phyloP scores from a whole-genome alignment of 441 rosid genomes.

The Metrosideros polymorpha region DNA sequence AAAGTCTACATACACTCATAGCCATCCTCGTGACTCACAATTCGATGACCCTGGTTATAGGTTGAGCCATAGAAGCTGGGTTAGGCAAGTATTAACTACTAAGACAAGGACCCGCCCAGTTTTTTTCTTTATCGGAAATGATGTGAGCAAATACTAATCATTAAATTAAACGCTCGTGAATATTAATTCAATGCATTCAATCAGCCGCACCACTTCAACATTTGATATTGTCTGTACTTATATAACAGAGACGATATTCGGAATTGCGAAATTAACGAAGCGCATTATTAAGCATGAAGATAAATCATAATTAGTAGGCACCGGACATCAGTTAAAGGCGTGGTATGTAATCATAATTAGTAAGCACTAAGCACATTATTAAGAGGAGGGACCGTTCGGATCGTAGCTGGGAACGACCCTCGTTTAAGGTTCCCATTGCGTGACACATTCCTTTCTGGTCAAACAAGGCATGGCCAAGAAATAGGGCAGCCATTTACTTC shows the following conservation, averaged over 20 bases:
- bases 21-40: neutral
- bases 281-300: neutral
- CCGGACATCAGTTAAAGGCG: too few relatives aligned
- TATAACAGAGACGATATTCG: neutral
- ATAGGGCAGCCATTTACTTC: neutral
- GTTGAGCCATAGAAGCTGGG: neutral
- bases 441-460: neutral
- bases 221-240: neutral
- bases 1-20: neutral
- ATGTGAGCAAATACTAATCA: neutral
- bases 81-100: neutral
- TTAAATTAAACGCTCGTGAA: neutral
- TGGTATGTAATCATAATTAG: too few relatives aligned
- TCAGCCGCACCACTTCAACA: neutral
- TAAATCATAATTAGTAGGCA: neutral
- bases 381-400: too few relatives aligned
- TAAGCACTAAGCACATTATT: too few relatives aligned
- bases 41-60: neutral
- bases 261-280: neutral
- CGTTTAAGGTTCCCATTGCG: neutral
- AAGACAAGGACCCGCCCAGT: neutral
- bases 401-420: too few relatives aligned
- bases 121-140: too few relatives aligned
- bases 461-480: neutral
- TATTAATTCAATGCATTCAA: neutral